Base-by-base conservation (phyloP, 2,329 filamentous ascomycete genomes). In the Phaeosphaeriaceae sp. region DNA sequence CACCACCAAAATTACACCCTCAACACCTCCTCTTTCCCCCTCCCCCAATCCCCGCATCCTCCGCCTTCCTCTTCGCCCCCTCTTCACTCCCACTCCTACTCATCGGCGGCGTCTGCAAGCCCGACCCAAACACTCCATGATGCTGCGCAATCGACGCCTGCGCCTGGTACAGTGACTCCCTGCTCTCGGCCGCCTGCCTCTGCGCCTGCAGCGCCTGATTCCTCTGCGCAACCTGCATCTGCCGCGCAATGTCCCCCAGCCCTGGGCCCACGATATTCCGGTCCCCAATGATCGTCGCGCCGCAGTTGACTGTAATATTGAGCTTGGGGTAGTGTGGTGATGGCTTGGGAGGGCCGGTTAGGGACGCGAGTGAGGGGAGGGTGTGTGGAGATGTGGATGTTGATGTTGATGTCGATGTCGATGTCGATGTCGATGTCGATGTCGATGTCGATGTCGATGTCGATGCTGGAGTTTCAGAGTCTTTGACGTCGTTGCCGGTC, bases 181-280 rank as follows among this genome's bases (percentile, higher is more conserved):
- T 45, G 50, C 50, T 31, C 45, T 47, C 17, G 9, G 21, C 17
- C 7, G 47, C 48, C 21, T 61, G 65, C 11, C 63, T 60, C 24
- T 60, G 58, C 15, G 62, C 60, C 24, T 62, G 62, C 11, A 67
- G 49, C 19, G 59, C 63, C 42, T 65, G 65, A 33, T 67, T 71
- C 49, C 67, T 58, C 58, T 72, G 70, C 55, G 69, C 68, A 40
- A 71, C 51, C 46, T 73, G 71, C 66, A 76, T 72, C 45, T 75
- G 70, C 11, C 68, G 56, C 15, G 73, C 74, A n/a, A 76, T 69
- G 36, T 76, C 74, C 7, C 71, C 71, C 2, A 76, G 47, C 0
- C 68, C 71, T 4, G 72, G 73, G 2, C 74, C 72, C 1, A 76
- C 73, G 24, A 76, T 74, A 47, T 76, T 76, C 15, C 72, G 62